Evolutionary conservation across 1,284 basidiomycete species (phyloP).

Genomic region (Trametes versicolor): DNA sequence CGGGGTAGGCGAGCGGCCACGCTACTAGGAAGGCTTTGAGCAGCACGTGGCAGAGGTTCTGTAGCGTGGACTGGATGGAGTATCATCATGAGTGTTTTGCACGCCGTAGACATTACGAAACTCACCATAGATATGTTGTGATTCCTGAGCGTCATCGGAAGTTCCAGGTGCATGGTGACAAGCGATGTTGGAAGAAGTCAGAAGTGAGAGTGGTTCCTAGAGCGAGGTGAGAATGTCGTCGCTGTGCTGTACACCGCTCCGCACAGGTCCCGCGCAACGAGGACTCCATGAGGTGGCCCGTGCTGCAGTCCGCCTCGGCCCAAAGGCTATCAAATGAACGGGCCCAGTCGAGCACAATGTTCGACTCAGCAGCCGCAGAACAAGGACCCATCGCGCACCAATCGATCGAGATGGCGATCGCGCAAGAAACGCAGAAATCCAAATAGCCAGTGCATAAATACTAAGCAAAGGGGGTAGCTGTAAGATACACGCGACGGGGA

Average conservation of each 20-base stretch:
- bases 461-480: slow-evolving; percentile 20
- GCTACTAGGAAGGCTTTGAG: slow-evolving; percentile 22
- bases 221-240: background rate
- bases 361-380: background rate
- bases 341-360: background rate
- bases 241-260: background rate
- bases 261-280: slow-evolving; percentile 7
- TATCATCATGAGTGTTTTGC: background rate
- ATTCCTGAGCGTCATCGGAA: slow-evolving; percentile 10
- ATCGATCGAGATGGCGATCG: background rate
- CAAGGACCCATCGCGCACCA: background rate
- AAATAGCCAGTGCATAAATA: slow-evolving; percentile 25
- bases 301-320: background rate
- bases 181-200: background rate
- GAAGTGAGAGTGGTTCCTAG: background rate
- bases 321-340: slow-evolving; percentile 16
- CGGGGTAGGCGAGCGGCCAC: slow-evolving; percentile 29
- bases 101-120: background rate
- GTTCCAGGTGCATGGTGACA: slow-evolving; percentile 16
- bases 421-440: background rate
- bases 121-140: slow-evolving; percentile 11
- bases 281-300: slow-evolving; percentile 11
- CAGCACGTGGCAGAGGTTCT: slow-evolving; percentile 11
- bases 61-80: background rate
- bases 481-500: slow-evolving; percentile 21